Evolutionary conservation across 768 basidiomycete genomes (phyloP).

Genomic region (Lactifluus piperatus): DNA sequence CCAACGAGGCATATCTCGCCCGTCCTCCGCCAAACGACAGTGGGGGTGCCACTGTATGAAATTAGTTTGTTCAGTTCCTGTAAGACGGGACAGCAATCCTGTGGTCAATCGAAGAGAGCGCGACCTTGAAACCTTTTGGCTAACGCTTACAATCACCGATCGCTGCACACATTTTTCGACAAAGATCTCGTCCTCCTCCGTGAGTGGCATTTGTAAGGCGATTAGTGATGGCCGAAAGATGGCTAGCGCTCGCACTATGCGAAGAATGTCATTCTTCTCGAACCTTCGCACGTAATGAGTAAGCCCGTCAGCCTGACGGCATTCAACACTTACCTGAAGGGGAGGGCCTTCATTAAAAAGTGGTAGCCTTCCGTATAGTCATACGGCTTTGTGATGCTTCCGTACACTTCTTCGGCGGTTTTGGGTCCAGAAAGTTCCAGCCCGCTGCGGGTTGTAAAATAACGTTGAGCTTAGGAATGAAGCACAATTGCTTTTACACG

Average conservation of each 20-base stretch:
- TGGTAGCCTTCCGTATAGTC: constrained; percentile 97
- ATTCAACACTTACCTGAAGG: constrained; percentile 54
- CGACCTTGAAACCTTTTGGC: not conserved
- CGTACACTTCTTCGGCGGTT: constrained; percentile 40
- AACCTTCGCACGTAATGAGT: constrained; percentile 42
- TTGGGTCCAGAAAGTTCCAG: constrained; percentile 18
- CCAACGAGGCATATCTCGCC: constrained; percentile 97
- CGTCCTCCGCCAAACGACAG: constrained; percentile 95
- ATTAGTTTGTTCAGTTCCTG: constrained; percentile 97
- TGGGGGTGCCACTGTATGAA: constrained; percentile 94
- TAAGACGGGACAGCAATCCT: not conserved
- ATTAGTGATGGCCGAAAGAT: constrained; percentile 96
- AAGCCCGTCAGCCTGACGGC: no score
- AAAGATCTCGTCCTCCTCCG: constrained; percentile 93
- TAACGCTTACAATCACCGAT: constrained; percentile 63
- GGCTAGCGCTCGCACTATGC: constrained; percentile 88
- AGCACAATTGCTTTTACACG: not conserved
- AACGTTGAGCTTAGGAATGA: constrained; percentile 7
- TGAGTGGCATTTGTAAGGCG: constrained; percentile 95
- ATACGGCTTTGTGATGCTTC: constrained; percentile 65
- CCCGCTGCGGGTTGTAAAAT: constrained; percentile 2
- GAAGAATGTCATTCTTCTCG: constrained; percentile 92
- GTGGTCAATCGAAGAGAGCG: constrained; percentile 8
- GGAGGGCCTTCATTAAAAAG: constrained; percentile 90
- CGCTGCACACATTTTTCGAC: constrained; percentile 94